Evolutionary conservation across 805 yeast genomes (phyloP).

Genomic region (Monosporozyma siamensis): DNA sequence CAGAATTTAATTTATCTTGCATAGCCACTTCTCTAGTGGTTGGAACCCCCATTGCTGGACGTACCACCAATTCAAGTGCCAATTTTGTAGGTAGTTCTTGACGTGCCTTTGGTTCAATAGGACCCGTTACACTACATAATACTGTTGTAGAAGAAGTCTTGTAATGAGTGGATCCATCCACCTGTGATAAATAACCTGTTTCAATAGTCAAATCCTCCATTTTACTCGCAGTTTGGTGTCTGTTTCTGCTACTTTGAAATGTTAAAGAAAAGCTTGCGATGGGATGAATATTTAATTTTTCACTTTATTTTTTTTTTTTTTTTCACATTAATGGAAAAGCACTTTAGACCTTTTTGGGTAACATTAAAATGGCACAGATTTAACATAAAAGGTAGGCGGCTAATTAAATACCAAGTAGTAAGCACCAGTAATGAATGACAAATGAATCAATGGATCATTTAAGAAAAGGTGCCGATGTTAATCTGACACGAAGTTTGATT

Average conservation of each 20-base stretch:
- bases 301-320: neutral
- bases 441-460: slow-evolving; percentile 32
- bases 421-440: no score
- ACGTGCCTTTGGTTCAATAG: slow-evolving; percentile 71
- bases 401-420: no score
- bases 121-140: slow-evolving; percentile 79
- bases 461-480: slow-evolving; percentile 42
- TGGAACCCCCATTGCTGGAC: slow-evolving; percentile 72
- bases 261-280: no score
- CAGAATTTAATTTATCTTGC: slow-evolving; percentile 58
- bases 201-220: slow-evolving; percentile 5
- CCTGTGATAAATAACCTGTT: slow-evolving; percentile 39
- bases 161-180: slow-evolving; percentile 73
- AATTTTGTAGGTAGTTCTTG: slow-evolving; percentile 79
- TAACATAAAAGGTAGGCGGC: no score
- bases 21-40: slow-evolving; percentile 65
- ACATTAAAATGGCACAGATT: no score
- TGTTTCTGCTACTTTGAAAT: no score
- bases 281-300: neutral
- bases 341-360: no score
- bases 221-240: neutral
- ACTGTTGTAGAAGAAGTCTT: slow-evolving; percentile 45
- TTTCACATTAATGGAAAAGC: no score
- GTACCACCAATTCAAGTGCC: slow-evolving; percentile 64
- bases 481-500: slow-evolving; percentile 43